Conservation (phyloP, 83 land plant genomes). For the Isoetes engelmannii region DNA sequence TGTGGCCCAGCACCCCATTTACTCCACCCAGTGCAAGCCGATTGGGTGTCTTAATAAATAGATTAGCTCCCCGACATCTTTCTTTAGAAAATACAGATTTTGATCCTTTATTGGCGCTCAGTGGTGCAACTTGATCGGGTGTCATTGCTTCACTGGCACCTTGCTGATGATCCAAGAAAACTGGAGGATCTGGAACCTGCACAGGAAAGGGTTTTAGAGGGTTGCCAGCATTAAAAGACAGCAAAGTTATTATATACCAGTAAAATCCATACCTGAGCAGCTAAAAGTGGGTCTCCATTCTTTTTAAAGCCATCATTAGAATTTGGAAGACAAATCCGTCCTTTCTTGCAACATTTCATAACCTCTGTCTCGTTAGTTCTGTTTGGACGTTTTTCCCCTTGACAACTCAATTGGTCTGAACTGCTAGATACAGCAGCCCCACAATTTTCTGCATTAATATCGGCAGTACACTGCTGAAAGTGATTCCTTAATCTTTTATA, state of each 20-base stretch:
- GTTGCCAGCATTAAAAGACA: background rate
- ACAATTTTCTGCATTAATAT: background rate
- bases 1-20: background rate
- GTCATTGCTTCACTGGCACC: background rate
- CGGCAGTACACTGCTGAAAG: background rate
- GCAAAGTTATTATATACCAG: background rate
- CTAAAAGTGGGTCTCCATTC: too few species aligned
- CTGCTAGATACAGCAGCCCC: background rate
- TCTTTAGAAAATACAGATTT: too few species aligned
- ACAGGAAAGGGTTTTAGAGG: background rate
- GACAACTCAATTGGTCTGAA: background rate
- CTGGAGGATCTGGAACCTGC: background rate
- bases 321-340: background rate
- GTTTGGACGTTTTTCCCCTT: background rate
- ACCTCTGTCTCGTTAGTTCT: background rate
- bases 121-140: background rate
- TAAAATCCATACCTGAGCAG: too few species aligned
- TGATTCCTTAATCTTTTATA: background rate
- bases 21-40: background rate
- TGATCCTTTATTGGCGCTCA: too few species aligned
- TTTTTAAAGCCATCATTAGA: background rate
- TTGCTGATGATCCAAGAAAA: background rate
- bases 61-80: background rate
- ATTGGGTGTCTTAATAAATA: background rate
- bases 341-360: background rate